Conservation (phyloP, 2,329 filamentous ascomycete genomes). For the Colletotrichum endophyticum region DNA sequence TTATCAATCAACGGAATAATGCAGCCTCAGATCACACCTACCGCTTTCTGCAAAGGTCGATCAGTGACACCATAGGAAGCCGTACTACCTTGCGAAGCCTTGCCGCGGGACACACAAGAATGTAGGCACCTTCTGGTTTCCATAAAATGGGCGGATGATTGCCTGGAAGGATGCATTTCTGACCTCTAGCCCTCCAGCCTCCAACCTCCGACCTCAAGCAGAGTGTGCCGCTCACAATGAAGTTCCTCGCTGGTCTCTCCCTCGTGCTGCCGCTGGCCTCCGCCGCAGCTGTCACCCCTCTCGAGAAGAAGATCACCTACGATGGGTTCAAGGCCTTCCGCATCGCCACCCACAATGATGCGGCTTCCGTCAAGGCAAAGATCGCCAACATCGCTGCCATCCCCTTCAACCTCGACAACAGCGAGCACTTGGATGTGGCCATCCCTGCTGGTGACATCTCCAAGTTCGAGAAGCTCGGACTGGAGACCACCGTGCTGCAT, state of each 20-base stretch:
- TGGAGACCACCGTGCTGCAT: constrained; percentile 24
- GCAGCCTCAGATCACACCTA: constrained; percentile 18
- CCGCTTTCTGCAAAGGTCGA: constrained; percentile 10
- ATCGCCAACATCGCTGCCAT: constrained; percentile 28
- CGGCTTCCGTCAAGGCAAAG: constrained; percentile 36
- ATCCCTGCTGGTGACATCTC: constrained; percentile 26
- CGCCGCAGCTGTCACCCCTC: background rate
- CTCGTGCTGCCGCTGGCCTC: constrained; percentile 15
- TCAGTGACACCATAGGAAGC: background rate
- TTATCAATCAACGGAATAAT: background rate
- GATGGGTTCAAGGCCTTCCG: constrained; percentile 45
- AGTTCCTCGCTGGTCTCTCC: constrained; percentile 8
- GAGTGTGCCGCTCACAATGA: background rate
- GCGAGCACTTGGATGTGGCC: constrained; percentile 26
- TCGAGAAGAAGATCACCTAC: constrained; percentile 27
- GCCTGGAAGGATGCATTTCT: fast-evolving
- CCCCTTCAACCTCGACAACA: constrained; percentile 17
- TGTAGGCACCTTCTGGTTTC: background rate
- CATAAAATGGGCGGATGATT: background rate
- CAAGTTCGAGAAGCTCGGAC: constrained; percentile 26
- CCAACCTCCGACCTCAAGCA: background rate
- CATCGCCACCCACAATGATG: constrained; percentile 47
- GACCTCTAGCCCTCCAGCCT: fast-evolving
- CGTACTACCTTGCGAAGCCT: background rate
- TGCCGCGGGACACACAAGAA: background rate